Evolutionary conservation across 306 rosid genomes (phyloP).

Genomic region (Prinsepia uniflora): DNA sequence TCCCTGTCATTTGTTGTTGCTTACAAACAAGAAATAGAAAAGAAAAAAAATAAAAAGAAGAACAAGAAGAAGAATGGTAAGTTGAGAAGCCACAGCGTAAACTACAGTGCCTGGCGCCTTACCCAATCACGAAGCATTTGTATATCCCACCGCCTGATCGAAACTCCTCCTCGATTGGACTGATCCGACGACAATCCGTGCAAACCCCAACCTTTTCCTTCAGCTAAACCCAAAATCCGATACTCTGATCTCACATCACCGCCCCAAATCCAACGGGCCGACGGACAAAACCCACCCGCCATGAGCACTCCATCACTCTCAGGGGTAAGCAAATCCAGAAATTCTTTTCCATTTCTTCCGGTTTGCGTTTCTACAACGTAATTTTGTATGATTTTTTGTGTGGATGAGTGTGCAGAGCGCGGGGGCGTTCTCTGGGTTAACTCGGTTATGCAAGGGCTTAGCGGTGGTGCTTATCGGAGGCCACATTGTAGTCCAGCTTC

Average conservation of each 20-base stretch:
- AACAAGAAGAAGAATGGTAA: background rate
- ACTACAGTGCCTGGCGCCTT: background rate
- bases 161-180: background rate
- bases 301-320: slow-evolving; percentile 57
- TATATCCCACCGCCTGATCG: background rate
- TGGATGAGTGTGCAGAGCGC: slow-evolving; percentile 37
- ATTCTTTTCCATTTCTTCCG: background rate
- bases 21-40: too few species aligned
- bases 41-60: background rate
- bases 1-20: too few species aligned
- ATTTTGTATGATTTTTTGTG: too few species aligned
- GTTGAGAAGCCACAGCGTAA: too few species aligned
- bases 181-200: background rate
- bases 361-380: background rate
- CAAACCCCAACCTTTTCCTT: background rate
- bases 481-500: slow-evolving; percentile 59
- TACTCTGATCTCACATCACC: background rate
- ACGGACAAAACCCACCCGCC: slow-evolving; percentile 17
- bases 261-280: slow-evolving; percentile 5
- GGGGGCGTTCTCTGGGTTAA: slow-evolving; percentile 54
- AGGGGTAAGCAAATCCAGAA: slow-evolving; percentile 34
- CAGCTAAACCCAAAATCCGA: background rate
- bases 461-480: slow-evolving; percentile 56
- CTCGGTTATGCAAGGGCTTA: slow-evolving; percentile 79
- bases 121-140: background rate